Base-by-base conservation (phyloP, 306 rosid species). In the Potentilla sterilis region DNA sequence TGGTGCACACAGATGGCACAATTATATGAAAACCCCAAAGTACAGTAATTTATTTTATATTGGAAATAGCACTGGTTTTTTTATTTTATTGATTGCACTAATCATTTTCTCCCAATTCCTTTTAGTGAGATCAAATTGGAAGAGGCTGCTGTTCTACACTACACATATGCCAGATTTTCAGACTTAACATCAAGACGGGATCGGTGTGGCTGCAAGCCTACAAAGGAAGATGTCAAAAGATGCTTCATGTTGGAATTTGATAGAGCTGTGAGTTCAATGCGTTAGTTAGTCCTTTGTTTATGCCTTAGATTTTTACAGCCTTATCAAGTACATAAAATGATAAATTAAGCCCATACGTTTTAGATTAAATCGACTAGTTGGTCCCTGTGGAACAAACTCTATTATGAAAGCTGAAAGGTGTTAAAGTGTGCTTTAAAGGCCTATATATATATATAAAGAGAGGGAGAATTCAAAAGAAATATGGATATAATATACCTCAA, bases 1-100 rank as follows among this genome's bases (percentile, higher is more conserved):
- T 73, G 98, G 98, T 79, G 97, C 98, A 64, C 98, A 95, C 82
- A 92, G 98, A 90, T 95, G 98, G 98, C 96, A 95, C 85, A 95
- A 92, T 80, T 95, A 95, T 76, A 95, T 95, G 99, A 95, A 90
- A 88, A 87, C 93, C 55, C 99, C 97, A 24, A 90, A 86, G 98
- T 95, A 92, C 6, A 49, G 69, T 51, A 55, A 61, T 78, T 28
- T 28, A n/a, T 28, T 59, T 40, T 52, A 7, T 62, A 46, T 70
- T 55, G 51, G 46, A 71, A 34, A 9, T 51, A 72, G 18, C 24
- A 35, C 32, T 71, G 34, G 19, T 51, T 57, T 14, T 49, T 77
- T 72, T 16, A 24, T 48, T 62, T 75, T 66, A 48, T 38, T 67
- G 44, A 82, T 78, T 54, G 18, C 47, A 18, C 43, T 78, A 81